Evolutionary conservation across 441 rosid species (phyloP).

Genomic region (Raphanus hybrid): DNA sequence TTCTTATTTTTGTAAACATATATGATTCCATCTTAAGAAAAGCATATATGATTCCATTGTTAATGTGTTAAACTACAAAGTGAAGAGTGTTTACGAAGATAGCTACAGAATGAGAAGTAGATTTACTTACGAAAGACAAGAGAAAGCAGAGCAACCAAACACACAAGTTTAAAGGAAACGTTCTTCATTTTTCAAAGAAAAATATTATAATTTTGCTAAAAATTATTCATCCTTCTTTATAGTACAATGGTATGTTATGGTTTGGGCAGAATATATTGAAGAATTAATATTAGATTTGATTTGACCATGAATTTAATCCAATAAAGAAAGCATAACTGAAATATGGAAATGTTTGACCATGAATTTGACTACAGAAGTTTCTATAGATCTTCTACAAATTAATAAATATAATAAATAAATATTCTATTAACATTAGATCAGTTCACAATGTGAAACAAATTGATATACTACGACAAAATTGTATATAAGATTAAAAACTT

Average conservation of each 20-base stretch:
- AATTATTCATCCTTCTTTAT: not conserved
- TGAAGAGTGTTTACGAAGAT: not conserved
- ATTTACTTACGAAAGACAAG: constrained; percentile 24
- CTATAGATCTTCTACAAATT: too few relatives aligned
- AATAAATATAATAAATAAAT: too few relatives aligned
- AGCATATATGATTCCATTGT: not conserved
- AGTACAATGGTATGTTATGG: constrained; percentile 5
- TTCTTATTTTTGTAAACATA: not conserved
- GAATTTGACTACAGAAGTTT: not conserved
- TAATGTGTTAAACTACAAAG: not conserved
- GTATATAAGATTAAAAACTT: too few relatives aligned
- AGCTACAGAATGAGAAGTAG: not conserved
- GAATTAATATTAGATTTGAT: not conserved
- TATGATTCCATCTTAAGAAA: not conserved
- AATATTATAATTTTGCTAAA: not conserved
- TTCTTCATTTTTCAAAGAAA: constrained; percentile 16
- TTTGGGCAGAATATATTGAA: not conserved
- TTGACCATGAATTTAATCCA: not conserved
- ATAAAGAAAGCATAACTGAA: not conserved
- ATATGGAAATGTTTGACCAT: not conserved
- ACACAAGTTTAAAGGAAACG: constrained; percentile 18
- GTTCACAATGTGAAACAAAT: too few relatives aligned
- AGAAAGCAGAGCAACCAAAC: constrained; percentile 30
- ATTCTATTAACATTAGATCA: too few relatives aligned
- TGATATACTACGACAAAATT: too few relatives aligned